Percentiles rank a stretch among this genome's conserved stretches.
phyloP scores from a whole-genome alignment of 306 rosid species.

The Sicyos baderoa region DNA sequence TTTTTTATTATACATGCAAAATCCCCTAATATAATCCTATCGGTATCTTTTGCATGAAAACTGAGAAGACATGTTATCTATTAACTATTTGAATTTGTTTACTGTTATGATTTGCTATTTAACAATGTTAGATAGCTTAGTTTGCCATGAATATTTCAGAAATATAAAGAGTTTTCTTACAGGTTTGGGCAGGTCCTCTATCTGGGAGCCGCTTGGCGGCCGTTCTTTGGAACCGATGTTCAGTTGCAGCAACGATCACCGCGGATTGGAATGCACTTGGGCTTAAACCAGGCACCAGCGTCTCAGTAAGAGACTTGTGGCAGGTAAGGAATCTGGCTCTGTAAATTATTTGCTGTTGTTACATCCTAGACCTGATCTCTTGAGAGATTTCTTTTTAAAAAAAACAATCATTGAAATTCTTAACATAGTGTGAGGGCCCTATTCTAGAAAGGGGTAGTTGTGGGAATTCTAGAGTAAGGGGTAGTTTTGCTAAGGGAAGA shows the following conservation, averaged over 20 bases:
- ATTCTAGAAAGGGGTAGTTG: no score
- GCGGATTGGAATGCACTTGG: slow-evolving; percentile 64
- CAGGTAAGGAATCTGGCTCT: slow-evolving; percentile 41
- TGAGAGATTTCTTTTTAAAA: neutral
- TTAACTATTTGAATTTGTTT: neutral
- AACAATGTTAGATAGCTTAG: neutral
- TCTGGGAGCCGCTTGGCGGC: slow-evolving; percentile 53
- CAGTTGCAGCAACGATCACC: slow-evolving; percentile 41
- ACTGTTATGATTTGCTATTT: neutral
- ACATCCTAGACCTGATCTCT: neutral
- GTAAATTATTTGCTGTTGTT: neutral
- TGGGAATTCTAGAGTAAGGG: no score
- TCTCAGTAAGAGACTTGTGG: slow-evolving; percentile 83
- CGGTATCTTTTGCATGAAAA: neutral
- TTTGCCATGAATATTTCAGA: neutral
- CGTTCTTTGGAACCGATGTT: slow-evolving; percentile 88
- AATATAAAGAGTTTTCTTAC: slow-evolving; percentile 20
- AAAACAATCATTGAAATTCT: neutral
- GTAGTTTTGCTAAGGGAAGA: no score
- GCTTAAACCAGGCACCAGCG: slow-evolving; percentile 44
- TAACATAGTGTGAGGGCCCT: neutral
- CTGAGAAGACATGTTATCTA: neutral
- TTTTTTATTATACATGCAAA: no score
- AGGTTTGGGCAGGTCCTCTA: slow-evolving; percentile 98
- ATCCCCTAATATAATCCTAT: no score